Evolutionary conservation across 768 basidiomycete species (phyloP), one percentile per base, ranked within the genome.

Genomic region (Hydnomerulius pinastri): DNA sequence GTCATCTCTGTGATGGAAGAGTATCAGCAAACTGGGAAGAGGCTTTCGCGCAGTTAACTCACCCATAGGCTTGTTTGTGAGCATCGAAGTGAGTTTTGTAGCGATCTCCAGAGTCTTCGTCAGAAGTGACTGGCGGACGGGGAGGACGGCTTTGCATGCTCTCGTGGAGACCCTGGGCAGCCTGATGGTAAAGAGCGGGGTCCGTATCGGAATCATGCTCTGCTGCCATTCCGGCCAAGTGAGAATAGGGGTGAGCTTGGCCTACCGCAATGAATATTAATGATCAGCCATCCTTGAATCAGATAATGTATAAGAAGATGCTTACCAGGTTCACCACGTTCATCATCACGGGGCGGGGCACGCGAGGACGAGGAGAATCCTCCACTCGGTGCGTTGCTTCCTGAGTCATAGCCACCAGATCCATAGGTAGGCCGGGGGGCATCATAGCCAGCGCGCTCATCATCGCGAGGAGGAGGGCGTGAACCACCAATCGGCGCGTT

Each of bases 61-160:
- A 70, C 66, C 53, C 66, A 25, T 68, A 70, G 28, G 68, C 68
- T 29, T 66, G 68, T 6, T 49, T 51, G 20, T 68, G 68, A n/a
- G 66, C 66, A 17, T 63, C 59, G 2, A 57, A 43, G 0, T 65
- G 67, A 1, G 55, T 12, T 13, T 42, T 47, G 43, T 65, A 59
- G 12, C 52, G 42, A 3, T 54, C 54, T 3, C 57, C 59, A 0
- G 38, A 20, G 20, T 35, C 25, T 33, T 39, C 20, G 21, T 21
- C 6, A 17, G 50, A 20, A 35, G 47, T 39, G 51, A 43, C 47
- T 7, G n/a, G 35, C 9, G 36, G 28, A 37, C 48, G 59, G 6
- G 18, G n/a, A 7, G 18, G 60, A 59, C 0, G 51, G 23, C 39
- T n/a, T n/a, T 67, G 51, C n/a, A 62, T 57, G 30, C 18, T 65